Base-by-base conservation (phyloP, 2,329 filamentous ascomycete species). In the Fusarium sp. region DNA sequence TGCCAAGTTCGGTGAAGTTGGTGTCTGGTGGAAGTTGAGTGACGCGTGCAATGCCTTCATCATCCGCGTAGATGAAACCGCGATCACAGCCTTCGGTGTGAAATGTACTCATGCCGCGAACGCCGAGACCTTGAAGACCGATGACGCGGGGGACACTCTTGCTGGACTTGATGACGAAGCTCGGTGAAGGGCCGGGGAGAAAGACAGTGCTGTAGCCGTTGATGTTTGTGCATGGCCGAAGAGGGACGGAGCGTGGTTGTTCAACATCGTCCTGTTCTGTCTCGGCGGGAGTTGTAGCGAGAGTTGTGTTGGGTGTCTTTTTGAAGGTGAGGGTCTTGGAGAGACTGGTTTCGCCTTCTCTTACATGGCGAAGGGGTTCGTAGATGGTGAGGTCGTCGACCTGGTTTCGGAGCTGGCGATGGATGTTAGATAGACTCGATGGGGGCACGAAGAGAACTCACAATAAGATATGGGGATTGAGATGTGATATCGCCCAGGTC, bases 371-470 rank as follows among this genome's bases (percentile, higher is more conserved):
- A 70, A 93, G 91, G 3, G 95, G 94, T 75, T 96, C 89, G 76
- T 98, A 99, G 43, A 98, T 86, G 13, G 91, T 91, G 33, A 98
- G 81, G 74, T 98, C 94, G 67, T 97, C 91, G 60, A 88, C 90
- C 11, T 87, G 85, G 47, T 93, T 93, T 49, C 95, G 91, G 27
- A 94, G 82, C 91, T 94, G 66, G 18, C 14, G 64, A 35, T 33
- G 15, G 15, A 57, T 18, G 29, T 62, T 10, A 63, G 63, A 46
- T 8, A 40, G 29, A 6, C 10, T 6, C 13, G 11, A 17, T 1
- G 0, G 37, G 23, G 6, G 15, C 1, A 4, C 17, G 5, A 4
- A 15, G 25, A 4, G 20, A 29, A 78, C 90, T 80, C 81, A 95
- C 92, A 70, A 98, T 90, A 20, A 99, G 82, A 76, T 97, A 93